phyloP scores from a whole-genome alignment of 2,329 filamentous ascomycete species.

The Xylariales sp. region DNA sequence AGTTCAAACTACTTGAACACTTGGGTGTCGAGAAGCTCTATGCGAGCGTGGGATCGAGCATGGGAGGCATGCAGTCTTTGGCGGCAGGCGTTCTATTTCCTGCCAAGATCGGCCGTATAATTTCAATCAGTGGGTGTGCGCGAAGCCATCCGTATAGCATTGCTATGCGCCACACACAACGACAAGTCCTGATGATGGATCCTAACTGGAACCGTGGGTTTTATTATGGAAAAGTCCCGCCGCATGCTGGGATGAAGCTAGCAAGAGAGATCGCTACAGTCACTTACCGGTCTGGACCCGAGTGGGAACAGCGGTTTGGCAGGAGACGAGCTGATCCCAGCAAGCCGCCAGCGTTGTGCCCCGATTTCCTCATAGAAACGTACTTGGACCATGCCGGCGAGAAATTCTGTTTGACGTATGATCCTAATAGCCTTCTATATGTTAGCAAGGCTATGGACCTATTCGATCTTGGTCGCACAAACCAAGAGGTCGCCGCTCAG shows the following conservation, averaged over 20 bases:
- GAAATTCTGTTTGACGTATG: conserved; percentile 97
- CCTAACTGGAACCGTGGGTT: conserved; percentile 96
- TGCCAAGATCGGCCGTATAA: conserved; percentile 81
- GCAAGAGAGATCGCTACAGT: conserved; percentile 97
- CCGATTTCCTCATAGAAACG: conserved; percentile 97
- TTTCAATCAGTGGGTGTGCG: conserved; percentile 92
- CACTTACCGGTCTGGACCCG: conserved; percentile 94
- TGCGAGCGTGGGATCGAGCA: conserved; percentile 93
- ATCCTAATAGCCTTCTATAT: conserved; percentile 94
- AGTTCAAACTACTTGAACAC: conserved; percentile 87
- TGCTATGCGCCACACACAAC: conserved; percentile 97
- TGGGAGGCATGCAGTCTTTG: conserved; percentile 98
- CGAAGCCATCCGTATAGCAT: conserved; percentile 97
- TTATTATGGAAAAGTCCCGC: conserved; percentile 89
- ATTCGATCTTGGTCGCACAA: conserved; percentile 85
- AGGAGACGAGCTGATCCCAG: conserved; percentile 85
- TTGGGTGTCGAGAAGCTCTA: conserved; percentile 83
- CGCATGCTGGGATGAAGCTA: conserved; percentile 97
- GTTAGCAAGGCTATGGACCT: conserved; percentile 99
- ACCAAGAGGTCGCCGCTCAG: conserved; percentile 71
- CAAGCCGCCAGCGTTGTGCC: conserved; percentile 92
- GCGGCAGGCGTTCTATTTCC: conserved; percentile 88
- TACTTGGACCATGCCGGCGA: conserved; percentile 98
- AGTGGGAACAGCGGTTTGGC: conserved; percentile 97
- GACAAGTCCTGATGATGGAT: conserved; percentile 99